Conservation (phyloP, 331 rosid species). For the Malus hybrid region DNA sequence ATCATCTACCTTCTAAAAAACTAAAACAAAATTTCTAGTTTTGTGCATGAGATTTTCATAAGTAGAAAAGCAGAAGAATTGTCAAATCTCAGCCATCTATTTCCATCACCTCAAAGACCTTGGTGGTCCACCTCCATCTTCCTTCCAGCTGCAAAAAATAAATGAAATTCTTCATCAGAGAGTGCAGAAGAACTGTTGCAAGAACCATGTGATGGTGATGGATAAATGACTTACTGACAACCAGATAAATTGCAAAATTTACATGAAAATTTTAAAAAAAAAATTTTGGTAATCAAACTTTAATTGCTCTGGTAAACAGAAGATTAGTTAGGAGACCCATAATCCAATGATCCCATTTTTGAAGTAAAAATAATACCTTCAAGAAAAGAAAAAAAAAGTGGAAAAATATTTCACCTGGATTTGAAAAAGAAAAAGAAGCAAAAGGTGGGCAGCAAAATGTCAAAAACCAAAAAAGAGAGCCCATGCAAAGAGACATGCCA, state of each 20-base stretch:
- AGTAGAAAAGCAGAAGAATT: constrained; percentile 9
- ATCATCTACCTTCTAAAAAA: background rate
- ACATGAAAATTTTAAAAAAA: too few relatives aligned
- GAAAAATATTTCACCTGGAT: background rate
- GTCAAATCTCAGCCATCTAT: constrained; percentile 23
- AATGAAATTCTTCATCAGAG: constrained; percentile 15
- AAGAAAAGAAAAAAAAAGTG: too few relatives aligned
- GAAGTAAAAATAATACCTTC: background rate
- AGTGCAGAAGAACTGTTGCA: background rate
- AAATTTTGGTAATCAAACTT: background rate
- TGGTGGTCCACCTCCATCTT: constrained; percentile 30
- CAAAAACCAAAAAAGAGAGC: background rate
- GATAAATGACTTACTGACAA: too few relatives aligned
- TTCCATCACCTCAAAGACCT: constrained; percentile 5
- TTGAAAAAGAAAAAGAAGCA: background rate
- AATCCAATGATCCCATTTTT: background rate
- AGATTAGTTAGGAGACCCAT: background rate
- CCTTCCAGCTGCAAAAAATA: constrained; percentile 27
- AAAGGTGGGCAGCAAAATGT: background rate
- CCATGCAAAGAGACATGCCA: constrained; percentile 24
- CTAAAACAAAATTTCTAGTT: background rate
- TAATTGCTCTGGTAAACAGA: background rate
- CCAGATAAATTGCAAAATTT: too few relatives aligned
- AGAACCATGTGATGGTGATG: background rate
- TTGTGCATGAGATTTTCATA: background rate